A percentile compares a stretch with the other conserved stretches of the same genome.
Conservation (phyloP, 2,329 filamentous ascomycete species). For the Fusarium temperatum region DNA sequence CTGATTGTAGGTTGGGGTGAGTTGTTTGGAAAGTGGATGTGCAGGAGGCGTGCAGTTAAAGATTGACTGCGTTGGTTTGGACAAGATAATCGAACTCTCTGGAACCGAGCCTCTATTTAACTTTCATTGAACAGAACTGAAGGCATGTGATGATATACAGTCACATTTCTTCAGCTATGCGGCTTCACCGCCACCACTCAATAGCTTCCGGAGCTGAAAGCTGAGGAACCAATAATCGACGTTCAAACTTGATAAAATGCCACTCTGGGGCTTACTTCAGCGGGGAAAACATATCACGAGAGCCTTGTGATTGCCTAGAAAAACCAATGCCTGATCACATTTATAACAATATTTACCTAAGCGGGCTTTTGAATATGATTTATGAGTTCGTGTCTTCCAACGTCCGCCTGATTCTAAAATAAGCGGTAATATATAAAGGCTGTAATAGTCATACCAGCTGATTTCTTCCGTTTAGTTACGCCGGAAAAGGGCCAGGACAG, state of each 20-base stretch:
- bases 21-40: background rate
- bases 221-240: background rate
- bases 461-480: no score
- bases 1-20: background rate
- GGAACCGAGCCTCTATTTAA: background rate
- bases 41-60: background rate
- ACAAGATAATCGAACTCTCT: background rate
- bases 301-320: background rate
- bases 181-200: background rate
- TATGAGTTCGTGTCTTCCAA: no score
- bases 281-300: background rate
- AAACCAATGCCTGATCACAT: fast-evolving
- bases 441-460: no score
- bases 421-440: no score
- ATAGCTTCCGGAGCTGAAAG: background rate
- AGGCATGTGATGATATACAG: background rate
- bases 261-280: background rate
- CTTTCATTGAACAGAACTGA: fast-evolving
- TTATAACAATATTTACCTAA: background rate
- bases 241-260: background rate
- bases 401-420: no score
- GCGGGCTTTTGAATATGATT: background rate
- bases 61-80: background rate
- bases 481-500: no score
- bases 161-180: background rate